phyloP scores from a whole-genome alignment of 192 early-diverging fungal species.

The Podila clonocystis region DNA sequence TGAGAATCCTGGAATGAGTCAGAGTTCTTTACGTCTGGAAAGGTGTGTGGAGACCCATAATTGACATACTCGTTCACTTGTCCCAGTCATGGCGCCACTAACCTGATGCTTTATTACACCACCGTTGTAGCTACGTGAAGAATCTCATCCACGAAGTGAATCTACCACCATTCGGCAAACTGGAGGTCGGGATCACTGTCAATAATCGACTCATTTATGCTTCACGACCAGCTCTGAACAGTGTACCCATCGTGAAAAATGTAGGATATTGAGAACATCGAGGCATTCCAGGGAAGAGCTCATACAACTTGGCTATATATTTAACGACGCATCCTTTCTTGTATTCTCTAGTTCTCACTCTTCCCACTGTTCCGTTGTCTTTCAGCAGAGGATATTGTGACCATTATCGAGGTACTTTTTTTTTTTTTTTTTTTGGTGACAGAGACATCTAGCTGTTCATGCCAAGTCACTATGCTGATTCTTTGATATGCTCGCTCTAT shows the following conservation, averaged over 20 bases:
- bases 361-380: constrained; percentile 78
- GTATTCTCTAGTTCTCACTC: constrained; percentile 70
- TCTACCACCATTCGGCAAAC: constrained; percentile 82
- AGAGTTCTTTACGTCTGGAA: constrained; percentile 59
- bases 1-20: constrained; percentile 45
- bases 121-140: constrained; percentile 58
- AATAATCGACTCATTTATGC: constrained; percentile 68
- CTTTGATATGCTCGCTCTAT: neutral
- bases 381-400: constrained; percentile 70
- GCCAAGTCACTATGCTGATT: neutral
- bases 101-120: neutral
- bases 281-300: neutral
- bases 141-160: constrained; percentile 81
- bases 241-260: constrained; percentile 78
- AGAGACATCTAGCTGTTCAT: neutral
- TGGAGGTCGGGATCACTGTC: constrained; percentile 77
- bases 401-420: constrained; percentile 71
- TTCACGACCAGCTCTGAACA: constrained; percentile 80
- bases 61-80: neutral
- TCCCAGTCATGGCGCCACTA: neutral
- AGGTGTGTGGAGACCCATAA: constrained; percentile 49
- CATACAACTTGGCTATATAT: neutral
- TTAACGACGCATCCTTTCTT: neutral
- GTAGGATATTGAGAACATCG: constrained; percentile 53
- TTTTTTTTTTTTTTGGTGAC: neutral